Base-by-base conservation (phyloP, 768 basidiomycete genomes). In the Suillus variegatus region DNA sequence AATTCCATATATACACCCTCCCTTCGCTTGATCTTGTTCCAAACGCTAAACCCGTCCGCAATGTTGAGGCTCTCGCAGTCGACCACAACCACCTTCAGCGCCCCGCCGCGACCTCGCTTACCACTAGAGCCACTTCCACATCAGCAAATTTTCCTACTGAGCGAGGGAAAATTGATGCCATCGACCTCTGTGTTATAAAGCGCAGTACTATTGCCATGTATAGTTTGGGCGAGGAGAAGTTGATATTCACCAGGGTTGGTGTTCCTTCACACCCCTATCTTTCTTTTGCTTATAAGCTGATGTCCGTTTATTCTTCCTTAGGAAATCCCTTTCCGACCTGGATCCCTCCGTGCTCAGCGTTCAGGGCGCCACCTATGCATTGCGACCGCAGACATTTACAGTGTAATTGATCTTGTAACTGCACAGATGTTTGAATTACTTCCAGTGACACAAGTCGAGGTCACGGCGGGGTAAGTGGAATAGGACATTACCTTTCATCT, bases 41-140 rank as follows among this genome's bases (percentile, higher is more conserved):
- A 5, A 82, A 78, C 13, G 88, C 93, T 67, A 90, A 90, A 64
- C 91, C 95, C 3, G 82, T 98, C 28, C 85, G 94, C 54, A 89
- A 95, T 65, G 91, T 93, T 5, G 78, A 91, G 22, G 82, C 90
- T 0, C 88, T 97, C 68, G 88, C 94, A 0, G 87, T 97, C 0
- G 96, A 99, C 72, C 88, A 95, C 63, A 82, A 83, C 58, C 88
- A 92, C 68, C 78, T 92, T 28, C 79, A 78, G 49, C 82, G 89
- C 10, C 83, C 84, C 0, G 71, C 81, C 1, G 82, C 83, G 2
- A 70, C 78, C 38, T 76, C 72, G 32, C 82, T 81, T 67, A 83
- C 77, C 40, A 69, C 76, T 16, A 68, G 76, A 12, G 71, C 75
- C 6, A 36, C 54, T 55, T 36, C 32, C 20, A 18, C 41, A 20